Conservation (phyloP, 2,329 filamentous ascomycete genomes). For the Scleromitrula shiraiana region DNA sequence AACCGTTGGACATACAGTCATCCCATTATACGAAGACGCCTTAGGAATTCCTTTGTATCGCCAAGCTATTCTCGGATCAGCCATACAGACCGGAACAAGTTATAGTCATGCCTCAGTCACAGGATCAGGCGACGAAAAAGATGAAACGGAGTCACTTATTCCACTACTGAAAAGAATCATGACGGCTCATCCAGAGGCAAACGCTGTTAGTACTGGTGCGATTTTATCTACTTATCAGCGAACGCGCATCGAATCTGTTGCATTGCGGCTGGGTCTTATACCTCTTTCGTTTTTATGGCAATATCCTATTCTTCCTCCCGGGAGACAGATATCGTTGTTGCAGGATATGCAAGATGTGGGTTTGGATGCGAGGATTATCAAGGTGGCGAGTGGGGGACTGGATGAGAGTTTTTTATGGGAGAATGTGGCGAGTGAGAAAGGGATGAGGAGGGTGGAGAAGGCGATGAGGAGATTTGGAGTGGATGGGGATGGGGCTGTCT, state of each 20-base stretch:
- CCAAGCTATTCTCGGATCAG: conserved; percentile 62
- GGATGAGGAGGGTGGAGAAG: conserved; percentile 39
- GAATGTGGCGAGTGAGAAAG: conserved; percentile 56
- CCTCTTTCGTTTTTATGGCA: conserved; percentile 91
- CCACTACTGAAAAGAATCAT: conserved; percentile 64
- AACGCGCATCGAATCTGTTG: conserved; percentile 89
- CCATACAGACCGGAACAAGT: conserved; percentile 62
- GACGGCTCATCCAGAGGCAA: conserved; percentile 64
- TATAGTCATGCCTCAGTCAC: conserved; percentile 40
- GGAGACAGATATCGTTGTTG: conserved; percentile 48
- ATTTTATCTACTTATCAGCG: conserved; percentile 95
- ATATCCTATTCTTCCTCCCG: conserved; percentile 63
- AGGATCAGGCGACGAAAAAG: conserved; percentile 32
- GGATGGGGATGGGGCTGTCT: conserved; percentile 56
- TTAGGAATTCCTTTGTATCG: conserved; percentile 80
- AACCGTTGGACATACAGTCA: conserved; percentile 81
- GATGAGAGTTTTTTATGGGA: conserved; percentile 75
- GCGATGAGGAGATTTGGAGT: conserved; percentile 61
- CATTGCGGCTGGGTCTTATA: conserved; percentile 69
- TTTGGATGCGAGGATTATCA: conserved; percentile 86
- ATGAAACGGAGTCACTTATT: conserved; percentile 86
- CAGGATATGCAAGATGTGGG: conserved; percentile 72
- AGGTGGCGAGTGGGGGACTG: conserved; percentile 85
- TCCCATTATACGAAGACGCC: conserved; percentile 75
- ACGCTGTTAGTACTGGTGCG: conserved; percentile 83